Evolutionary conservation across 495 filamentous ascomycete genomes (phyloP).

Genomic region (Penicillium mononematosum): DNA sequence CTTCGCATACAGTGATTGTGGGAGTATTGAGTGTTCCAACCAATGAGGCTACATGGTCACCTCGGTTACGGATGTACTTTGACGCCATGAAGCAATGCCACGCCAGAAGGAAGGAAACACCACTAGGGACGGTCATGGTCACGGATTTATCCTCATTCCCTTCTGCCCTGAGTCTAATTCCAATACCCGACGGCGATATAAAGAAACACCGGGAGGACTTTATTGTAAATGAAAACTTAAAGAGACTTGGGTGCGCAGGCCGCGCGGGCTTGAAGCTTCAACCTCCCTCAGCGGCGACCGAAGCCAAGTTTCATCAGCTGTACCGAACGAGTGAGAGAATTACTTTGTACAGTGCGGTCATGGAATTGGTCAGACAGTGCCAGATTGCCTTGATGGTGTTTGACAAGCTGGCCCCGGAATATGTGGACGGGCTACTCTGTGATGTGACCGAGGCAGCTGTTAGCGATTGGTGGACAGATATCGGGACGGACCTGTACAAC

Average conservation of each 20-base stretch:
- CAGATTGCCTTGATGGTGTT: slow-evolving; percentile 88
- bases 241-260: slow-evolving; percentile 87
- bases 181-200: slow-evolving; percentile 83
- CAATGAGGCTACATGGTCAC: slow-evolving; percentile 79
- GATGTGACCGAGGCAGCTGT: slow-evolving; percentile 89
- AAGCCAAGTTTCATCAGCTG: slow-evolving; percentile 88
- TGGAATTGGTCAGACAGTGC: slow-evolving; percentile 89
- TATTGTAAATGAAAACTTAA: slow-evolving; percentile 92
- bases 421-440: slow-evolving; percentile 89
- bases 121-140: slow-evolving; percentile 82
- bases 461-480: slow-evolving; percentile 94
- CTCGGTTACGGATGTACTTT: slow-evolving; percentile 77
- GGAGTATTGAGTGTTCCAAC: slow-evolving; percentile 82
- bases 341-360: slow-evolving; percentile 69
- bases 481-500: slow-evolving; percentile 86
- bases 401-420: slow-evolving; percentile 80
- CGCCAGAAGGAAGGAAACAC: slow-evolving; percentile 77
- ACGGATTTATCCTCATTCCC: slow-evolving; percentile 91
- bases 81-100: slow-evolving; percentile 79
- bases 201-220: slow-evolving; percentile 78
- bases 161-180: slow-evolving; percentile 81
- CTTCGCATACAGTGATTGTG: slow-evolving; percentile 70
- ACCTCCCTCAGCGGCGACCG: slow-evolving; percentile 71
- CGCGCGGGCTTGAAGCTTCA: slow-evolving; percentile 79
- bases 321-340: slow-evolving; percentile 85